Evolutionary conservation across 2,329 filamentous ascomycete species (phyloP), one percentile per base, ranked within the genome.

Genomic region (Apiospora saccharicola): DNA sequence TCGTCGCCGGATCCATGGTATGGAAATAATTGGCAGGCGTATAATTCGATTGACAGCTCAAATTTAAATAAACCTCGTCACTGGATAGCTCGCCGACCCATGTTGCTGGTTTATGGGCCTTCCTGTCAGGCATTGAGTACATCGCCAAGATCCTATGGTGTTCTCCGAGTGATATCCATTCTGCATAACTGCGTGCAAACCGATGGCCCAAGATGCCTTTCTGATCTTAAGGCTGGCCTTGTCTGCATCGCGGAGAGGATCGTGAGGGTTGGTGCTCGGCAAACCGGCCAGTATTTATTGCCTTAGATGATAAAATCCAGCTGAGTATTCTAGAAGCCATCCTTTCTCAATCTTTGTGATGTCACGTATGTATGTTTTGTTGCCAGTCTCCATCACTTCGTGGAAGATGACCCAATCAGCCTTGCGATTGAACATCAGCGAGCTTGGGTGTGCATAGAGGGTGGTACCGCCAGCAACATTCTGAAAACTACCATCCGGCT

Each of bases 321-420:
- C 91, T 19, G 94, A 95, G 85, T 96, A 97, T 81, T 98, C 94
- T 68, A 95, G 81, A 76, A 99, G 86, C 94, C 96, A 99, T n/a
- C 85, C 86, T 86, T 94, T 98, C 80, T 98, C 94, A 77, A 98
- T 93, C 84, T 94, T 96, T n/a, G 92, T 96, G 73, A 98, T 86
- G 82, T 98, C 96, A 71, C 94, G 88, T 77, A 99, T 97, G 80
- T 92, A 98, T 0, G 90, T 95, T 86, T 98, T 98, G 75, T 90
- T 90, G 13, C 92, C 90, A 5, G 94, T 97, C 84, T 98, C 94
- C 87, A 98, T 90, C 49, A 98, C 90, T 83, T 98, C 96, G 78
- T 97, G 93, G 79, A 98, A 99, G 46, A 99, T 89, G 13, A 98
- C 95, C 95, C 96, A 98, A 75, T 98, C 95, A 14, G 94, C 94